Evolutionary conservation across 1,284 basidiomycete species (phyloP), one percentile per base, ranked within the genome.

Genomic region (Hemileia vastatrix): DNA sequence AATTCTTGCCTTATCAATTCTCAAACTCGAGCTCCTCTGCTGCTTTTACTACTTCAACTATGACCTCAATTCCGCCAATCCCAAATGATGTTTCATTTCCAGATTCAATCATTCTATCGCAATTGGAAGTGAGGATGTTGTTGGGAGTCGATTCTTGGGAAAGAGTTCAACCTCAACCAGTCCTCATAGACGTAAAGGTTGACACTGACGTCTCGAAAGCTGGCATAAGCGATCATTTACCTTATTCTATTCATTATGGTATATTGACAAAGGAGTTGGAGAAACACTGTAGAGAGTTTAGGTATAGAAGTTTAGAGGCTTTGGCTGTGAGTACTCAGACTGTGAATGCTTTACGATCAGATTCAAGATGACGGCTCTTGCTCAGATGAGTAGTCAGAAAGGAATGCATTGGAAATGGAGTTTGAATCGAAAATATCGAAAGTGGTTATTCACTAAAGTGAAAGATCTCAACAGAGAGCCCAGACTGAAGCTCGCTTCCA

Each of bases 161-260:
- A n/a, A n/a, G n/a, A n/a, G n/a, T n/a, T n/a, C 61, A 68, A 45
- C 68, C 77, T 15, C 86, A 88, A 67, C 82, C 84, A 0, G 77
- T 87, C n/a, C 72, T 78, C 9, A 71, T 86, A 58, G 81, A 83
- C 44, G 72, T 86, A 6, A 75, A 76, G 6, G 79, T 88, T 50
- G 76, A 78, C 13, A 80, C 84, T 67, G 80, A 85, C 67, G 77
- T 86, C 15, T 77, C 78, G 9, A 68, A 71, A 8, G 77, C 85
- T 2, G 84, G 83, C 19, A 68, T 68, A 2, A 76, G 78, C 3
- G 86, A 88, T 71, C 80, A 85, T 66, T 75, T 87, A 3, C 68
- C 76, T 0, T 73, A 81, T 65, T 84, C 84, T 1, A 79, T 86
- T 65, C 73, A n/a, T n/a, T n/a, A n/a, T n/a, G n/a, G 70, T 62